A percentile compares a stretch with the other conserved stretches of the same genome.
phyloP scores from a whole-genome alignment of 768 basidiomycete species.

The Tricholomella constricta region DNA sequence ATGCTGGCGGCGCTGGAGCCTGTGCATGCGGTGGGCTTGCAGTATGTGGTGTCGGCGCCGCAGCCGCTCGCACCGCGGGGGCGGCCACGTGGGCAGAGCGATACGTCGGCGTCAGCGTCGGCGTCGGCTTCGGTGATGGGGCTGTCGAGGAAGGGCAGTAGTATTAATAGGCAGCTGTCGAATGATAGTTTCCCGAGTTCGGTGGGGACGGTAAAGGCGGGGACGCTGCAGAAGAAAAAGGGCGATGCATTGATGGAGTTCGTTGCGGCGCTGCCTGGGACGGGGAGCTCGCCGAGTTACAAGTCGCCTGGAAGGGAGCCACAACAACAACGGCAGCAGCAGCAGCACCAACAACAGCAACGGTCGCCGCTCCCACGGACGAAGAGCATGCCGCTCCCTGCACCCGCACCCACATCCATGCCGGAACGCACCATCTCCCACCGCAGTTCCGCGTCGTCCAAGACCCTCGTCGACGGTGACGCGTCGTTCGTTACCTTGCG shows the following conservation, averaged over 20 bases:
- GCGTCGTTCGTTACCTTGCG: slow-evolving; percentile 7
- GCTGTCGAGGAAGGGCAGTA: slow-evolving; percentile 17
- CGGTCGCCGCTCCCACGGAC: slow-evolving; percentile 35
- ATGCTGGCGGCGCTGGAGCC: slow-evolving; percentile 32
- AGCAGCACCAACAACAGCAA: background rate
- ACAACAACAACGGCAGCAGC: background rate
- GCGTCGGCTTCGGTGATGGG: slow-evolving; percentile 5
- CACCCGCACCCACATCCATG: too few relatives aligned
- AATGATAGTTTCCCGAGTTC: slow-evolving; percentile 8
- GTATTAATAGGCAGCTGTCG: slow-evolving; percentile 15
- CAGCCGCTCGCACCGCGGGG: slow-evolving; percentile 26
- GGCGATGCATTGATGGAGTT: slow-evolving; percentile 17
- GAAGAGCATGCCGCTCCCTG: slow-evolving; percentile 54
- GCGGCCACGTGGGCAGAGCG: slow-evolving; percentile 29
- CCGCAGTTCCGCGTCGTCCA: slow-evolving; percentile 22
- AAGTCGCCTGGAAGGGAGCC: slow-evolving; percentile 9
- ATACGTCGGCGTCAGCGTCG: slow-evolving; percentile 16
- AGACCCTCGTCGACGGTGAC: slow-evolving; percentile 17
- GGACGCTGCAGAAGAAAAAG: slow-evolving; percentile 20
- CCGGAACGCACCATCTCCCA: slow-evolving; percentile 18
- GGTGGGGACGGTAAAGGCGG: slow-evolving; percentile 14
- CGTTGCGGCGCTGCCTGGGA: slow-evolving; percentile 8
- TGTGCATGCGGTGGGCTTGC: slow-evolving; percentile 5
- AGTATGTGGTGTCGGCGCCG: slow-evolving; percentile 30
- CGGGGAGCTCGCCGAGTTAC: background rate